Conservation (phyloP, 352 stramenopile genomes). For the Phytophthora brassicae region DNA sequence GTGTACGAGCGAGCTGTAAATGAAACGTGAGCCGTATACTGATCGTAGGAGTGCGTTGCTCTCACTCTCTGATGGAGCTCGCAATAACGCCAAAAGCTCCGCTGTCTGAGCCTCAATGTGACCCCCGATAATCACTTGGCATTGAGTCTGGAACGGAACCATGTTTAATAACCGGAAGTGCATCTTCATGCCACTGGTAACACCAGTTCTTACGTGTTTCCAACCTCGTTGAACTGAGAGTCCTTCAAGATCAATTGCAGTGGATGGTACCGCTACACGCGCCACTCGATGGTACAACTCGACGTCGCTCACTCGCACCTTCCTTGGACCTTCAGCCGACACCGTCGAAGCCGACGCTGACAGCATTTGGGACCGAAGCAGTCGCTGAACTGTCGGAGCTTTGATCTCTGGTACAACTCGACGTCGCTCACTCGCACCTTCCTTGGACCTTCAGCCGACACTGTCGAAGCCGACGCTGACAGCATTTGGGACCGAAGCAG, state of each 20-base stretch:
- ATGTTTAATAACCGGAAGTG: constrained; percentile 4
- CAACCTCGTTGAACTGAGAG: constrained; percentile 13
- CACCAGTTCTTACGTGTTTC: constrained; percentile 15
- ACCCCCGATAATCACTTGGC: constrained; percentile 23
- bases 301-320: constrained; percentile 23
- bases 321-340: constrained; percentile 11
- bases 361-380: constrained; percentile 1
- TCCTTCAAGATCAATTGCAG: constrained; percentile 11
- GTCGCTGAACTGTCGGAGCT: constrained; percentile 17
- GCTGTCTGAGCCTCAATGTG: constrained; percentile 13
- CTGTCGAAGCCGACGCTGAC: constrained; percentile 14
- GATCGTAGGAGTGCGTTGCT: constrained; percentile 27
- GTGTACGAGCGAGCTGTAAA: constrained; percentile 40
- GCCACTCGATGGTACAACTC: constrained; percentile 29
- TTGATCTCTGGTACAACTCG: constrained; percentile 27
- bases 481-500: constrained; percentile 2
- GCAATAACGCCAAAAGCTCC: constrained; percentile 24
- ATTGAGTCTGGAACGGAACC: constrained; percentile 7
- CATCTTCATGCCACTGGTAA: constrained; percentile 12
- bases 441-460: constrained; percentile 9
- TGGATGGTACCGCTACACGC: constrained; percentile 16
- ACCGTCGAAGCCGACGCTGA: constrained; percentile 17
- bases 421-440: constrained; percentile 25
- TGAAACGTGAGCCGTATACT: constrained; percentile 20
- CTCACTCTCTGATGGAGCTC: constrained; percentile 30